A percentile compares a stretch with the other conserved stretches of the same genome.
Conservation (phyloP, 2,329 filamentous ascomycete species). For the Sphaerulina vaccinii region DNA sequence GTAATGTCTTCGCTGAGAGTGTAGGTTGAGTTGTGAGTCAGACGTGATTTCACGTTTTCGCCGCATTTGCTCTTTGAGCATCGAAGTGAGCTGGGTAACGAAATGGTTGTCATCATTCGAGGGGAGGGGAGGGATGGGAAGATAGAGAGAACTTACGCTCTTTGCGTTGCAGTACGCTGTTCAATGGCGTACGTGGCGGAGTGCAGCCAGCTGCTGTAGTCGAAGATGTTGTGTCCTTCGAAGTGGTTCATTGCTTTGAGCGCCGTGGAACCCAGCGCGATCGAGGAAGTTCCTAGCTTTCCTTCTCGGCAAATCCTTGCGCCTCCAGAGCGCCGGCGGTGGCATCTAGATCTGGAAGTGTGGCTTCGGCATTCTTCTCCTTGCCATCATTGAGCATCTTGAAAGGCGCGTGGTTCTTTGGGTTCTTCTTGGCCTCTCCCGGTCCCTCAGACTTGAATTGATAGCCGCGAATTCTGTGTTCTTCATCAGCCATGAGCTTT, state of each 20-base stretch:
- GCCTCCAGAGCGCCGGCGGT: conserved; percentile 53
- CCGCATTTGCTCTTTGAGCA: conserved; percentile 13
- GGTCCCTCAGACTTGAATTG: conserved; percentile 71
- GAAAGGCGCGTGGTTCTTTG: conserved; percentile 68
- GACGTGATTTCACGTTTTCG: conserved; percentile 13
- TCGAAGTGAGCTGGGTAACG: conserved; percentile 15
- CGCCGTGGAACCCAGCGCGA: neutral
- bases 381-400: conserved; percentile 55
- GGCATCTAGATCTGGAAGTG: conserved; percentile 49
- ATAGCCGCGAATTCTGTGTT: conserved; percentile 67
- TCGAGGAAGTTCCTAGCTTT: conserved; percentile 10
- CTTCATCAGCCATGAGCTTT: conserved; percentile 17
- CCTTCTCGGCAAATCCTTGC: conserved; percentile 35
- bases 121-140: neutral
- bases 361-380: conserved; percentile 49
- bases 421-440: conserved; percentile 67
- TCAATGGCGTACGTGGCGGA: neutral
- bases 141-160: neutral
- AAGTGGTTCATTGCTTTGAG: neutral
- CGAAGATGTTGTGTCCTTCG: neutral
- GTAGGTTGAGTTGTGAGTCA: conserved; percentile 1
- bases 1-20: neutral
- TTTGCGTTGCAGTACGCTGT: neutral
- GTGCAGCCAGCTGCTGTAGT: neutral
- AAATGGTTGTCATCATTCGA: conserved; percentile 13